A percentile compares a stretch with the other conserved stretches of the same genome.
These are phyloP conservation scores for Ammopiptanthus mongolicus DNA, from an alignment of 306 rosid species.

Conservation along the genomic window DNA sequence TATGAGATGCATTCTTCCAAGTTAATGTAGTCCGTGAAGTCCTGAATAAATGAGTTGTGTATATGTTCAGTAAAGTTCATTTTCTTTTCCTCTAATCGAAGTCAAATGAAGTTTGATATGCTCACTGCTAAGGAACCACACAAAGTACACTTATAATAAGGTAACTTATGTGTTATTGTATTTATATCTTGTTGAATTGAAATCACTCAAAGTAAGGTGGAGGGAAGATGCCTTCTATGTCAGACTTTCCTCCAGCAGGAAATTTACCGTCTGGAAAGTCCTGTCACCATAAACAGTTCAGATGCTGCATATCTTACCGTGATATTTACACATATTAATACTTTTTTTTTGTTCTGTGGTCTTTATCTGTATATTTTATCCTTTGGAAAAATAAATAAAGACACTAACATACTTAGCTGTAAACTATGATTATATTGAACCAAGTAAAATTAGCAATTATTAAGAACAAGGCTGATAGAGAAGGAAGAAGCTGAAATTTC, in stretches of 20 bases:
- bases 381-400: not conserved
- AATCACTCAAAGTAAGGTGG: constrained; percentile 93
- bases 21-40: constrained; percentile 69
- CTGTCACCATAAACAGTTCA: constrained; percentile 24
- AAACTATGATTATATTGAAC: not conserved
- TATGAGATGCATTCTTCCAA: constrained; percentile 72
- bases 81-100: not conserved
- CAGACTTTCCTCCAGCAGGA: constrained; percentile 88
- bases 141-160: not conserved
- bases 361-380: not conserved
- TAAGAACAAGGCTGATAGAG: not conserved
- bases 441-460: not conserved
- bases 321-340: not conserved
- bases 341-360: not conserved
- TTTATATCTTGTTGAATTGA: constrained; percentile 62
- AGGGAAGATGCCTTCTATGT: constrained; percentile 77
- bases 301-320: not conserved
- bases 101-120: not conserved
- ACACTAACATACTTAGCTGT: not conserved
- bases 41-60: constrained; percentile 37
- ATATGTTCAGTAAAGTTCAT: not conserved
- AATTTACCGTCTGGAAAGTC: constrained; percentile 67
- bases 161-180: too few species aligned
- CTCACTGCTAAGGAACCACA: not conserved
- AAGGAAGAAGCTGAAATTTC: not conserved